Percentiles rank a stretch among this genome's conserved stretches.
These are phyloP conservation scores for Helicostylum pulchrum DNA, from an alignment of 192 early-diverging fungal species.

Conservation along the genomic window DNA sequence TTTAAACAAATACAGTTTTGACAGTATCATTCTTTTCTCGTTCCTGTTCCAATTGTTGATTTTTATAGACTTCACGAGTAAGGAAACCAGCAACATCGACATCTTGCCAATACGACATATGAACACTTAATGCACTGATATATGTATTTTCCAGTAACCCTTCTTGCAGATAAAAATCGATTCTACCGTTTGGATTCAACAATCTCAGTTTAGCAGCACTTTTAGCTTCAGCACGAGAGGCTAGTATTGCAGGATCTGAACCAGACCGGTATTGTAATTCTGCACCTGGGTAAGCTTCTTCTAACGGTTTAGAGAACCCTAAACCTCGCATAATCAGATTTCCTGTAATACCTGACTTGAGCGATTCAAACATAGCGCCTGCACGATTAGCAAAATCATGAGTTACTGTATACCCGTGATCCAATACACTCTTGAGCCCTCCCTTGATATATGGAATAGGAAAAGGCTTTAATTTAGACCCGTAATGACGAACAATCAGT, in stretches of 20 bases:
- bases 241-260: background rate
- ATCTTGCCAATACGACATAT: constrained; percentile 35
- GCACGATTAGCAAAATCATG: constrained; percentile 63
- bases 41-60: background rate
- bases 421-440: constrained; percentile 66
- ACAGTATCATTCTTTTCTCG: too few species aligned
- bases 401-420: constrained; percentile 67
- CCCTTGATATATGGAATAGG: constrained; percentile 80
- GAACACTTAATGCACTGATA: constrained; percentile 42
- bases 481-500: constrained; percentile 56
- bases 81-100: constrained; percentile 35
- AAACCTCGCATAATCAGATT: constrained; percentile 49
- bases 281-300: background rate
- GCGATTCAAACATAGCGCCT: constrained; percentile 59
- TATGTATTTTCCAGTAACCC: constrained; percentile 45
- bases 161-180: constrained; percentile 53
- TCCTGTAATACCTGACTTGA: constrained; percentile 50
- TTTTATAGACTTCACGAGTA: constrained; percentile 25
- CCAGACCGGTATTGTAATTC: background rate
- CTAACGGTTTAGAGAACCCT: constrained; percentile 13
- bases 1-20: too few species aligned
- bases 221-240: constrained; percentile 19
- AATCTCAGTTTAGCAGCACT: constrained; percentile 39
- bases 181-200: constrained; percentile 46
- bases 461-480: constrained; percentile 61